Conservation (phyloP, 345 rosid species). For the Arabis hirsuta region DNA sequence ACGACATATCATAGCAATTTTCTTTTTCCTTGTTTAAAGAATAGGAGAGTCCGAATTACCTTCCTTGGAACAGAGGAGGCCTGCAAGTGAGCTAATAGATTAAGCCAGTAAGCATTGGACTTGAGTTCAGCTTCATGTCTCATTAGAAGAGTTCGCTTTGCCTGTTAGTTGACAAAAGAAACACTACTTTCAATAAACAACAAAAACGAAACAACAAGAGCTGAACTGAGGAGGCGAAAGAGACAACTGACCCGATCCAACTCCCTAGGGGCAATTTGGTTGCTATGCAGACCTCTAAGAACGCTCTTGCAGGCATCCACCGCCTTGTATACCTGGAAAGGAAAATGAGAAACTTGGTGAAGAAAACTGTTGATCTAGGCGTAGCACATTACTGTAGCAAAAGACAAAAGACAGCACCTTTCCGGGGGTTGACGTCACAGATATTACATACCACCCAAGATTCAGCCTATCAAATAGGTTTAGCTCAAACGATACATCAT, state of each 20-base stretch:
- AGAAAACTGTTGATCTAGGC: slow-evolving; percentile 12
- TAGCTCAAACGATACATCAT: slow-evolving; percentile 97
- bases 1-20: background rate
- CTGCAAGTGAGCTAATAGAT: slow-evolving; percentile 94
- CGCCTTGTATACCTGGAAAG: slow-evolving; percentile 80
- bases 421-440: slow-evolving; percentile 95
- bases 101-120: slow-evolving; percentile 99
- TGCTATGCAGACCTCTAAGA: slow-evolving; percentile 87
- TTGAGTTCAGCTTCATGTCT: slow-evolving; percentile 99
- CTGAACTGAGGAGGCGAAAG: background rate
- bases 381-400: slow-evolving; percentile 23
- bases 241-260: slow-evolving; percentile 85
- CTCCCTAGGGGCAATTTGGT: slow-evolving; percentile 83
- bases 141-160: slow-evolving; percentile 94
- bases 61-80: slow-evolving; percentile 93
- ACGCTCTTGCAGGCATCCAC: slow-evolving; percentile 99
- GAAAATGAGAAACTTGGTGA: slow-evolving; percentile 36
- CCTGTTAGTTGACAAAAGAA: slow-evolving; percentile 54
- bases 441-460: slow-evolving; percentile 99
- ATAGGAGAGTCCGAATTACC: slow-evolving; percentile 49
- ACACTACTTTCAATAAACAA: background rate
- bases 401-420: slow-evolving; percentile 62
- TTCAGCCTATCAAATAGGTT: slow-evolving; percentile 93
- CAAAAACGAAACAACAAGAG: slow-evolving; percentile 4
- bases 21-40: background rate